Base-by-base conservation (phyloP, 176 grass and related monocot genomes). In the Aegilops longissima region DNA sequence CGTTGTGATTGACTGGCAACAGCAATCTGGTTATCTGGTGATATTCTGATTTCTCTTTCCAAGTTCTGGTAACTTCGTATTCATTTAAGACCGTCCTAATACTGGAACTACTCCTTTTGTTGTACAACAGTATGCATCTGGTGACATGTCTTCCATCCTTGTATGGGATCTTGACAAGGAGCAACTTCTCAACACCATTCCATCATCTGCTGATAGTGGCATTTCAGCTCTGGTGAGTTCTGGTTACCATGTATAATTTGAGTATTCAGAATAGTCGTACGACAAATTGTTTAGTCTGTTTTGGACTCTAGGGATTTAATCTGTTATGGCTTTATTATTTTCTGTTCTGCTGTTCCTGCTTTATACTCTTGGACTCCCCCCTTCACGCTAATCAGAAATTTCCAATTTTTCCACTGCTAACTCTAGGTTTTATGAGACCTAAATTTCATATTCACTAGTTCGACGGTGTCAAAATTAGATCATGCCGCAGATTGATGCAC, bases 161-260 rank as follows among this genome's bases (percentile, higher is more conserved):
- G 82, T 92, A 39, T 99, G 97, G 97, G 97, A 99, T 88, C 92
- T 99, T 85, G 89, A 99, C 70, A 96, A 94, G 83, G 97, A 99
- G 71, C 92, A 93, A 81, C 92, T 93, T 78, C 31, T 84, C 71
- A 91, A 51, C 77, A 88, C 94, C 51, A 91, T 99, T 90, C 87
- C 82, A 17, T 92, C 92, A 87, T 88, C 85, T 78, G 85, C 78
- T 45, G 92, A 94, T 85, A 87, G 87, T 29, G 76, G 85, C 81
- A 89, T 97, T 89, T 99, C 97, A 78, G 89, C 91, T 56, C 45
- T 99, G 80, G 97, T 97, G 87, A 90, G 92, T 76, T 84, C 16
- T 77, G 77, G 33, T 83, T 88, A 40, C 21, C 47, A 65, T 88
- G 23, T 82, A 31, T 12, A 61, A 40, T 76, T 58, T 73, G 23